Conservation (phyloP, 805 yeast species). For the Pichia membranifaciens region DNA sequence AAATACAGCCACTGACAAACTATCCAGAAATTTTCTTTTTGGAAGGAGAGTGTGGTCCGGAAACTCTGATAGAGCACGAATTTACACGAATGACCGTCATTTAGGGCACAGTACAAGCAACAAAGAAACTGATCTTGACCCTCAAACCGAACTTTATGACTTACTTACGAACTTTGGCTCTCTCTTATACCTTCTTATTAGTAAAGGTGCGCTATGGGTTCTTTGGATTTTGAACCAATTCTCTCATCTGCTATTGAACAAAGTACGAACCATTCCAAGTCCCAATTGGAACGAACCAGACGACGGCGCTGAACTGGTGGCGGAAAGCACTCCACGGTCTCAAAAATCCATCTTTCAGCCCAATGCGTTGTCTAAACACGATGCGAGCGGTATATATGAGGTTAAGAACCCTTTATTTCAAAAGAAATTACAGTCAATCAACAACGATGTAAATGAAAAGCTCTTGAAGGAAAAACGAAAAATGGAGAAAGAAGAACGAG, state of each 20-base stretch:
- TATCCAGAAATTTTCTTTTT: conserved; percentile 4
- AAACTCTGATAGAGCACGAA: not conserved
- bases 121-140: conserved; percentile 7
- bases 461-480: not conserved
- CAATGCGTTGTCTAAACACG: not conserved
- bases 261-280: conserved; percentile 23
- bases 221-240: conserved; percentile 18
- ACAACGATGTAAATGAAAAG: not conserved
- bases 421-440: conserved; percentile 1
- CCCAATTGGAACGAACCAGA: conserved; percentile 17
- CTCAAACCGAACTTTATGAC: conserved; percentile 22
- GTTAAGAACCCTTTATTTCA: conserved; percentile 5
- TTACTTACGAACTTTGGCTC: conserved; percentile 20
- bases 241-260: conserved; percentile 12
- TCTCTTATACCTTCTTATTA: conserved; percentile 18
- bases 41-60: conserved; percentile 8
- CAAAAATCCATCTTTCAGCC: not conserved
- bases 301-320: not conserved
- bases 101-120: not conserved
- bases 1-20: conserved; percentile 5
- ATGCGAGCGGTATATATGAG: not conserved
- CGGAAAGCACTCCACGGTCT: conserved; percentile 8
- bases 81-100: not conserved
- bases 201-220: conserved; percentile 23
- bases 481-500: not conserved